Conservation (phyloP, 306 rosid species). For the Cicer arietinum region DNA sequence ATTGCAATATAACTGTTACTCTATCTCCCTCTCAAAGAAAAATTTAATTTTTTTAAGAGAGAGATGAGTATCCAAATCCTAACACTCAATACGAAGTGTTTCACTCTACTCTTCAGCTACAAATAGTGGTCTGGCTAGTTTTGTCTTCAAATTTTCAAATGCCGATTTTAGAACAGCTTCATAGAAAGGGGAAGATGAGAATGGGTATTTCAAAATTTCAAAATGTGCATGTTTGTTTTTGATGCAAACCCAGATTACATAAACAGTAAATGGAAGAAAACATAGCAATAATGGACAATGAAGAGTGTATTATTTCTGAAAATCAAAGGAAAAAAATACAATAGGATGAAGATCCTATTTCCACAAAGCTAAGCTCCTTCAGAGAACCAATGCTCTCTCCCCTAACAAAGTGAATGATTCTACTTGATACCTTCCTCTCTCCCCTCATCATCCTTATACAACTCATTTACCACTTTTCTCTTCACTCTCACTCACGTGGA, state of each 20-base stretch:
- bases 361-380: not conserved
- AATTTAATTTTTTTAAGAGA: constrained; percentile 6
- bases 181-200: not conserved
- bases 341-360: not conserved
- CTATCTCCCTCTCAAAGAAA: not conserved
- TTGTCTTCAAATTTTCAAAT: constrained; percentile 20
- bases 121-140: constrained; percentile 13
- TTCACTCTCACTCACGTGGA: not conserved
- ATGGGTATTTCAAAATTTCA: not conserved
- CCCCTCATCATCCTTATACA: not conserved
- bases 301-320: no score
- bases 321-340: no score
- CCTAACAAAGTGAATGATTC: not conserved
- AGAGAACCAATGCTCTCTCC: not conserved
- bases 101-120: constrained; percentile 28
- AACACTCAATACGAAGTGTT: constrained; percentile 15
- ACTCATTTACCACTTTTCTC: not conserved
- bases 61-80: constrained; percentile 26
- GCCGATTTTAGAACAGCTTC: constrained; percentile 9
- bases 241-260: no score
- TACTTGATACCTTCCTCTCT: not conserved
- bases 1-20: constrained; percentile 16
- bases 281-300: no score
- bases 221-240: not conserved
- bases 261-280: no score